phyloP scores from a whole-genome alignment of 768 basidiomycete species.

The Hypsizygus marmoreus region DNA sequence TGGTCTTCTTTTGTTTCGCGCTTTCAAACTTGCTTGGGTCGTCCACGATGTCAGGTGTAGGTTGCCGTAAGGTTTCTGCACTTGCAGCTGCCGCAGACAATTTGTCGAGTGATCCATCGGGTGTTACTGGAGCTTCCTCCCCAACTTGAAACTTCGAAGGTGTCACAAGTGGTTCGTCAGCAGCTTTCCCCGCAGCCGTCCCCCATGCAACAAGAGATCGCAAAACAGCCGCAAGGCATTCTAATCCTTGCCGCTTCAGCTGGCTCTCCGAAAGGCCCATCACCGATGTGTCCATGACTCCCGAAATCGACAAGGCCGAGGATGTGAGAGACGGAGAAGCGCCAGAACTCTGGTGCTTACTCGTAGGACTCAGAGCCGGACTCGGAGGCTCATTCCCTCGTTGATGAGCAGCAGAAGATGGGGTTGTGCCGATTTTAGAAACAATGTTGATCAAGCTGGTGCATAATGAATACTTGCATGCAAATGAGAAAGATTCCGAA shows the following conservation, averaged over 20 bases:
- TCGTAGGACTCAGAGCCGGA: conserved; percentile 57
- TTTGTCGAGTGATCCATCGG: conserved; percentile 59
- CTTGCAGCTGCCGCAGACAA: conserved; percentile 49
- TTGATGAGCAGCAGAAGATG: conserved; percentile 46
- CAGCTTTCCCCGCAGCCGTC: conserved; percentile 50
- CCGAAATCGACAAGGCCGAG: conserved; percentile 63
- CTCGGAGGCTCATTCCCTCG: conserved; percentile 60
- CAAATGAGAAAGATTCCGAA: conserved; percentile 9
- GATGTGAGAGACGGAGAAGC: conserved; percentile 62
- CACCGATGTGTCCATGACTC: conserved; percentile 64
- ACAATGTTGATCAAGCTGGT: conserved; percentile 77
- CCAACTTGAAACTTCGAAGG: conserved; percentile 45
- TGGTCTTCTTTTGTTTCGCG: conserved; percentile 96
- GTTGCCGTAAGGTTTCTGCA: conserved; percentile 58
- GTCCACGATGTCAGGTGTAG: conserved; percentile 81
- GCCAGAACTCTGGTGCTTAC: conserved; percentile 41
- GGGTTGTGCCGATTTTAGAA: conserved; percentile 81
- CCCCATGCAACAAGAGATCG: conserved; percentile 93
- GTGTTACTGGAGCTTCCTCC: conserved; percentile 57
- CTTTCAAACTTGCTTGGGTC: conserved; percentile 93
- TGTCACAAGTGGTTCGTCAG: conserved; percentile 40
- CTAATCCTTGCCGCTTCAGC: conserved; percentile 88
- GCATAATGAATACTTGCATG: conserved; percentile 4
- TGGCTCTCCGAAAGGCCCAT: conserved; percentile 81
- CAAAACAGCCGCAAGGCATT: conserved; percentile 87